A percentile compares a stretch with the other conserved stretches of the same genome.
Evolutionary conservation across 345 rosid species (phyloP).

Genomic region (Mallotus nudiflorus): DNA sequence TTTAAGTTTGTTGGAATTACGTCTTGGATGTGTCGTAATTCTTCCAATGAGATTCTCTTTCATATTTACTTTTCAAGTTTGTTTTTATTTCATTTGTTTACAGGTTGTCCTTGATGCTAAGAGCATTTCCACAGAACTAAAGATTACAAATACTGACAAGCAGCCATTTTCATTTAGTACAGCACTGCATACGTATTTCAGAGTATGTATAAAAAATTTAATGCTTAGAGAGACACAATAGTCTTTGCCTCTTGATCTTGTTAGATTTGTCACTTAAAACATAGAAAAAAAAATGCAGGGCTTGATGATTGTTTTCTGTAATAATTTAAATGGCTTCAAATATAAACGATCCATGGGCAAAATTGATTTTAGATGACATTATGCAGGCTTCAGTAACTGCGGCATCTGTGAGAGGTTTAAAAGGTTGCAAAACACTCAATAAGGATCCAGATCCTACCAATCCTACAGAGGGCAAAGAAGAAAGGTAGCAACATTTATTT

Average conservation of each 20-base stretch:
- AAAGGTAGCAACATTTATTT: slow-evolving; percentile 53
- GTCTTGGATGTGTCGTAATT: not conserved
- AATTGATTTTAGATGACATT: slow-evolving; percentile 14
- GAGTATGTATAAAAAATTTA: slow-evolving; percentile 42
- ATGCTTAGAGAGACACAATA: slow-evolving; percentile 7
- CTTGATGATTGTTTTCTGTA: slow-evolving; percentile 1
- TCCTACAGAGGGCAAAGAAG: slow-evolving; percentile 74
- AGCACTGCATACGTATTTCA: slow-evolving; percentile 88
- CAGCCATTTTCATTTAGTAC: slow-evolving; percentile 77
- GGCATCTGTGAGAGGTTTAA: slow-evolving; percentile 74
- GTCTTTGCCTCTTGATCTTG: slow-evolving; percentile 2
- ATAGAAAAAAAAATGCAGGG: not conserved
- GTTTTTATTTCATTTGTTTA: slow-evolving; percentile 15
- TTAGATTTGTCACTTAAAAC: too few relatives aligned
- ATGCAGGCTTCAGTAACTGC: slow-evolving; percentile 77
- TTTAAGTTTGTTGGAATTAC: not conserved
- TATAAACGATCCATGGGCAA: not conserved
- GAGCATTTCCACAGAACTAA: slow-evolving; percentile 78
- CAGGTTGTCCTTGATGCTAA: slow-evolving; percentile 64
- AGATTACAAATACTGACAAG: slow-evolving; percentile 65
- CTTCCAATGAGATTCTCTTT: not conserved
- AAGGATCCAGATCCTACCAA: slow-evolving; percentile 92
- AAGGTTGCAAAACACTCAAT: slow-evolving; percentile 85
- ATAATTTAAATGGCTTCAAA: slow-evolving; percentile 9
- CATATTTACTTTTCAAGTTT: slow-evolving; percentile 9